Evolutionary conservation across 1,284 basidiomycete genomes (phyloP), one percentile per base, ranked within the genome.

Genomic region (Ustilago shanxiensis): DNA sequence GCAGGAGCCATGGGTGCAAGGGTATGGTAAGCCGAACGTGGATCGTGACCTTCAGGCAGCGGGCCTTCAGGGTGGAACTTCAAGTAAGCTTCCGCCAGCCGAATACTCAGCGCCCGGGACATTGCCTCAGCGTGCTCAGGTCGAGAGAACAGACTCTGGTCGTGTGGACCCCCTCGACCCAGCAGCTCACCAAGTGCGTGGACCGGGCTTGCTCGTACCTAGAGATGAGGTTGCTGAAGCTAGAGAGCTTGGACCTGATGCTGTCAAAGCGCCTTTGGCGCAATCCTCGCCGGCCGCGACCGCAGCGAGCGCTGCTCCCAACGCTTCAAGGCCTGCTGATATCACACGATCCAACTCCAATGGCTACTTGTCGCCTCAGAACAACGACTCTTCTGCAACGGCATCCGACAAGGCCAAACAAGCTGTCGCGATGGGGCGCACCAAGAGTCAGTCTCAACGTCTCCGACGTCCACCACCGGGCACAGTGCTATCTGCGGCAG

Each of bases 381-480:
- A 49, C 37, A 22, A 41, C 28, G 37, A 29, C 22, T 24, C 55
- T 22, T 35, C 61, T 14, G 26, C 51, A 24, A 52, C 60, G 6
- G 54, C 65, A 47, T 63, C 66, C 13, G 60, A 77, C 3, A 53
- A 65, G 45, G 76, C 72, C 18, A 50, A 74, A 14, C 66, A 81
- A 47, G 78, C 80, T 10, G 69, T 80, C 13, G 57, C 70, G 9
- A 59, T 73, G 51, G 80, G 67, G 49, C 61, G 80, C 18, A 77
- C 69, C 22, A 81, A 80, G 61, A 71, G 72, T 35, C 79, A 79
- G 56, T 77, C 75, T 14, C 75, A 77, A 57, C 54, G 75, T 6
- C 37, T 82, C 20, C 66, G 77, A 49, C 69, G 79, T 33, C 81
- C 81, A 20, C 82, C 82, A 14, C 78, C 79, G 9, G 82, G 82